Conservation (phyloP, 2,329 filamentous ascomycete species). For the Didymella sp. region DNA sequence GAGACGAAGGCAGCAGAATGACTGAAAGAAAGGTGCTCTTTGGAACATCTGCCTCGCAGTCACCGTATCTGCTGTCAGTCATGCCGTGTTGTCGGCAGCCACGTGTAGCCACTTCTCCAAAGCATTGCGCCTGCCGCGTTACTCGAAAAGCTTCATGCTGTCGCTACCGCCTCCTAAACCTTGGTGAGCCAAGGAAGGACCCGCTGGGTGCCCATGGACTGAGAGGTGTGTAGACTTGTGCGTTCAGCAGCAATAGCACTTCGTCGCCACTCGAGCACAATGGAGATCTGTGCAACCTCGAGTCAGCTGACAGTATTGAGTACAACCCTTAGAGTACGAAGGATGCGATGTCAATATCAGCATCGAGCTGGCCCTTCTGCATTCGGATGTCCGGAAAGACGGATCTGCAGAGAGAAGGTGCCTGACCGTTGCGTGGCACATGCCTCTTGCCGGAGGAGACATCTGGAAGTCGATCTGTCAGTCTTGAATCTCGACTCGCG, state of each 20-base stretch:
- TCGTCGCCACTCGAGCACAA: not conserved
- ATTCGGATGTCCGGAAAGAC: not conserved
- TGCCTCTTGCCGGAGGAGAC: not conserved
- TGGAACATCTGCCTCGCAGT: not conserved
- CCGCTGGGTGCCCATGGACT: too few species aligned
- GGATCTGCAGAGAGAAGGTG: conserved; percentile 1
- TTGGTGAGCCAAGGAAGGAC: not conserved
- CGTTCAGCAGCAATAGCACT: not conserved
- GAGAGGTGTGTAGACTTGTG: too few species aligned
- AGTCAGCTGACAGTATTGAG: not conserved
- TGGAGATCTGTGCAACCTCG: not conserved
- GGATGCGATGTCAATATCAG: not conserved
- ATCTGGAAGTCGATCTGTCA: not conserved
- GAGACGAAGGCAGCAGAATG: not conserved
- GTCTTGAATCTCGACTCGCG: conserved; percentile 8
- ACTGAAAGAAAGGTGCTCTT: not conserved
- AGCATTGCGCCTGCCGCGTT: too few species aligned
- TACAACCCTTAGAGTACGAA: not conserved
- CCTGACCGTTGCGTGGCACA: not conserved
- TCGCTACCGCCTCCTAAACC: not conserved
- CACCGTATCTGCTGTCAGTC: not conserved
- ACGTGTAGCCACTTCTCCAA: not conserved
- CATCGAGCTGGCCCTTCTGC: not conserved
- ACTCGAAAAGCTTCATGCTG: not conserved
- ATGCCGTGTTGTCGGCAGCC: not conserved